A percentile compares a stretch with the other conserved stretches of the same genome.
phyloP scores from a whole-genome alignment of 805 yeast genomes.

The Suhomyces xylopsoci region DNA sequence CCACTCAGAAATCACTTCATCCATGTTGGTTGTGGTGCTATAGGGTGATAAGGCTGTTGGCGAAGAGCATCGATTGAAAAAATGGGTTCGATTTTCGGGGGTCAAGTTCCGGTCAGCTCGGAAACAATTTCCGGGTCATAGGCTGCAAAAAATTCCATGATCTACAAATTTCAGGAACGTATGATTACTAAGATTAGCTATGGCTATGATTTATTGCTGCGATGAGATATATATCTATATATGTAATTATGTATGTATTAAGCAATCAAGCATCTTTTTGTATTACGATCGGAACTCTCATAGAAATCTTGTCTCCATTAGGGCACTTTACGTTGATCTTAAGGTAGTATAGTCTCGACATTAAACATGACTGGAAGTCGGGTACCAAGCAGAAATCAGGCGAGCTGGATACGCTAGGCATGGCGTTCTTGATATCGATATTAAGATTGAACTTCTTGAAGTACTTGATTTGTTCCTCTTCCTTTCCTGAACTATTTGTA shows the following conservation, averaged over 20 bases:
- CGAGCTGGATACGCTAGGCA: conserved; percentile 10
- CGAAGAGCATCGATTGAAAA: not conserved
- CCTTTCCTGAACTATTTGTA: conserved; percentile 7
- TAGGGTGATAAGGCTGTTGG: not conserved
- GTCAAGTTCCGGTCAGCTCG: not conserved
- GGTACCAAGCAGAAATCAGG: conserved; percentile 35
- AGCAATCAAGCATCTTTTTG: conserved; percentile 13
- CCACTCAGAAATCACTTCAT: conserved; percentile 31
- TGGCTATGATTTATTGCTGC: not conserved
- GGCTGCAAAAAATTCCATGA: not conserved
- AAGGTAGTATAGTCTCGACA: conserved; percentile 34
- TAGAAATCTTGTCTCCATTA: conserved; percentile 20
- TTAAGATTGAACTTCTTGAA: conserved; percentile 20
- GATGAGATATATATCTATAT: not conserved
- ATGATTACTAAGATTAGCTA: not conserved
- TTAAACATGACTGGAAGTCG: conserved; percentile 35
- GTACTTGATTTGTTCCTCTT: conserved; percentile 15
- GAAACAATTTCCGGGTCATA: not conserved
- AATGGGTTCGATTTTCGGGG: not conserved
- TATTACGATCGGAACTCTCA: conserved; percentile 26
- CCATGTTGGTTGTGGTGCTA: not conserved
- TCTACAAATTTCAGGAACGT: not conserved
- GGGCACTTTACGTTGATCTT: conserved; percentile 22
- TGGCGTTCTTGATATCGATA: conserved; percentile 27
- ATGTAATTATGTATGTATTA: not conserved